Percentiles rank a stretch among this genome's conserved stretches.
phyloP scores from a whole-genome alignment of 495 filamentous ascomycete genomes.

The Tuber magnatum region DNA sequence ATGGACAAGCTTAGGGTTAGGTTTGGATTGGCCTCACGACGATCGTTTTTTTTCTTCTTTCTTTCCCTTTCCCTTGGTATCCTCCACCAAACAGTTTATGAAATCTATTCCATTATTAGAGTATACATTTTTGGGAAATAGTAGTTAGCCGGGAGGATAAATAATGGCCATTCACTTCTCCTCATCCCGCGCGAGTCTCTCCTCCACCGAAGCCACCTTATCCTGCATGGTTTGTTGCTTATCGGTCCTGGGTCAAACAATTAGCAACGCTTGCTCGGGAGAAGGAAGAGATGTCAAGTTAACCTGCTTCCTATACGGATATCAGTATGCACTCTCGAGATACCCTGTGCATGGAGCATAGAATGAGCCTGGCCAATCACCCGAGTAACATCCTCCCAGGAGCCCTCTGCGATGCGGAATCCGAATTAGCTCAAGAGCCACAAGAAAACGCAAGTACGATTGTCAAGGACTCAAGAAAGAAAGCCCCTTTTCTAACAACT shows the following conservation, averaged over 20 bases:
- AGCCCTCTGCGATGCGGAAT: conserved; percentile 56
- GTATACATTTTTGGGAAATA: neutral
- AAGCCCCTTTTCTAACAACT: conserved; percentile 36
- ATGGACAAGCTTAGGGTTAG: neutral
- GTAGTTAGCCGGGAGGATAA: neutral
- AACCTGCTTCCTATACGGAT: conserved; percentile 81
- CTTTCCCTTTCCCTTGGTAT: neutral
- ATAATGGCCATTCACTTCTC: conserved; percentile 9
- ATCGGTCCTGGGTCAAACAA: conserved; percentile 32
- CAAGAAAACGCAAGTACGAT: conserved; percentile 15
- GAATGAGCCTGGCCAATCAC: conserved; percentile 87
- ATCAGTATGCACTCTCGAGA: conserved; percentile 77
- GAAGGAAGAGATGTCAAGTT: conserved; percentile 26
- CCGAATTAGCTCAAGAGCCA: conserved; percentile 3
- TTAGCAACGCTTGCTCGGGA: conserved; percentile 8
- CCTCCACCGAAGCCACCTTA: conserved; percentile 39
- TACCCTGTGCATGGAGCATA: conserved; percentile 71
- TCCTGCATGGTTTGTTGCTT: conserved; percentile 32
- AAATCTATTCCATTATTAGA: neutral
- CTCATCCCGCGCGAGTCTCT: conserved; percentile 21
- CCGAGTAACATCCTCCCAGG: conserved; percentile 80
- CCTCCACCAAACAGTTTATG: neutral
- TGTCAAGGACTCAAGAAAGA: neutral
- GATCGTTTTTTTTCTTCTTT: neutral
- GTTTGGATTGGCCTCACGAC: neutral